Base-by-base conservation (phyloP, 768 basidiomycete genomes). In the Crepidotus variabilis region DNA sequence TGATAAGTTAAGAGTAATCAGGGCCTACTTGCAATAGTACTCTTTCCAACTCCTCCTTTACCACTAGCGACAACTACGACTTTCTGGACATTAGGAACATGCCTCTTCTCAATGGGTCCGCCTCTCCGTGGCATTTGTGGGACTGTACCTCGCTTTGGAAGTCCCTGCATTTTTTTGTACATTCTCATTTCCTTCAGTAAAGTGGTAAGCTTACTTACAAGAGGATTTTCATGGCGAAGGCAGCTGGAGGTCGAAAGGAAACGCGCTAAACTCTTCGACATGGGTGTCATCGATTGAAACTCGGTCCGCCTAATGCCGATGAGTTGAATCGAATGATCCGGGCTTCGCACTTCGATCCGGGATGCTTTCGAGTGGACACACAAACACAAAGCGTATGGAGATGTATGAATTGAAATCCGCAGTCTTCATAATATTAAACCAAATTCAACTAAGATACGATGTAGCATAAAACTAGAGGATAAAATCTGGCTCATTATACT, bases 41-140 rank as follows among this genome's bases (percentile, higher is more conserved):
- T 94, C 72, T 97, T 98, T 16, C 95, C 95, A 16, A 97, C 95
- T 1, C 95, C 95, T 22, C 96, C 96, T 67, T 98, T 98, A 4
- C 94, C 95, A 60, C 90, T 92, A 7, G 94, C 90, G 0, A 98
- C 92, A 1, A 83, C 88, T 3, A 98, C 66, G 14, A 95, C 85
- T 59, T 86, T 85, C 62, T 86, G 85, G 6, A 94, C 94, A 62
- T 96, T 75, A 0, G 86, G 78, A 50, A 91, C 83, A 0, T 74
- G 65, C 33, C 83, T 72, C 67, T 84, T 87, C 57, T 75, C 70
- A 22, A 82, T 75, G 1, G 77, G 76, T 2, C 79, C 82, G 1
- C 78, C 73, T 59, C 78, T 75, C 28, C 87, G 78, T 18, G 87
- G 86, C 61, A 89, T 81, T 64, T 83, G 79, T 6, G 87, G 86